Base-by-base conservation (phyloP, 2,329 filamentous ascomycete genomes). In the Colletotrichum sp. region DNA sequence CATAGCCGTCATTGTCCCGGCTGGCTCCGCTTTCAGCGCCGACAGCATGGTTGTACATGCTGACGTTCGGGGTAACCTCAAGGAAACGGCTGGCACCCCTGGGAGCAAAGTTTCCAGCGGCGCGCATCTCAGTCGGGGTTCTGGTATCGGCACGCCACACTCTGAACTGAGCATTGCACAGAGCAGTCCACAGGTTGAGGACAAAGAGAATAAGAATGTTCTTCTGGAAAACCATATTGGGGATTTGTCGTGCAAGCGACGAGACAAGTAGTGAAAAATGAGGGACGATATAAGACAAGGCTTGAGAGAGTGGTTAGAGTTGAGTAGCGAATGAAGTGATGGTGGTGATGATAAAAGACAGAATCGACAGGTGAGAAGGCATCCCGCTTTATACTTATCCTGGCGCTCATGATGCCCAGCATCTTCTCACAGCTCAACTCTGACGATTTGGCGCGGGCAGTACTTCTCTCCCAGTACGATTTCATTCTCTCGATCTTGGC, bases 281-380 rank as follows among this genome's bases (percentile, higher is more conserved):
- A 48, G 43, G n/a, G 43, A 48, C 43, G 0, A n/a, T 48, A n/a
- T 48, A 48, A 48, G 43, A 48, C 43, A 0, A 22, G 43, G 18
- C n/a, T 48, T 48, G n/a, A 22, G 6, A 48, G 43, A 22, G 43
- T n/a, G n/a, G 43, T n/a, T 12, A 12, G 10, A 22, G 18, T 48
- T 22, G n/a, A 22, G 10, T 22, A 48, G n/a, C 43, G 43, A 48
- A 48, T 48, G 43, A 48, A 48, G 18, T 48, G 43, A 48, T 48
- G n/a, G 6, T 36, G 34, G 13, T 48, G n/a, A 48, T 13, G 0
- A 22, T 48, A 3, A 22, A 3, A 48, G n/a, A 48, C 1, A 13
- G n/a, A 48, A 1, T 13, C 1, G 1, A 22, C n/a, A 43, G n/a
- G n/a, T 0, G 10, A 48, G n/a, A 22, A 48, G n/a, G 0, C 43